These are phyloP conservation scores for Vitis labrusca DNA, from an alignment of 164 flowering plant species.

Conservation along the genomic window DNA sequence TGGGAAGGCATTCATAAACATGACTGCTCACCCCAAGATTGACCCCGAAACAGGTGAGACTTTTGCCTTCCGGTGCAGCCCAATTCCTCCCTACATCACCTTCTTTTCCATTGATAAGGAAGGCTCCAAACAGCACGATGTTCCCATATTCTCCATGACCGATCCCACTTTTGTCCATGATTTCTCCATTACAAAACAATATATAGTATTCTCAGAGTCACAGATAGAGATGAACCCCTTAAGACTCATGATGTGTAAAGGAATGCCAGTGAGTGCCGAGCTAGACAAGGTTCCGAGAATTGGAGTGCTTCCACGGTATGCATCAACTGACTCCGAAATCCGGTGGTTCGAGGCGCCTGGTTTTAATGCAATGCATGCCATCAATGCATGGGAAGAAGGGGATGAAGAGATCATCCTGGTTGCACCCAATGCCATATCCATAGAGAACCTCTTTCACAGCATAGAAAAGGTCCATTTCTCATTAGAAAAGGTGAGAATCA, in stretches of 20 bases:
- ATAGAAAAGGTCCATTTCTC: background rate
- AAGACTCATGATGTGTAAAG: background rate
- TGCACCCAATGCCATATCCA: background rate
- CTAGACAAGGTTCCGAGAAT: background rate
- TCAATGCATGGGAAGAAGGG: constrained; percentile 13
- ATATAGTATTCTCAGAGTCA: background rate
- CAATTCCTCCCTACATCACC: constrained; percentile 5
- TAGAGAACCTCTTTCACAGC: background rate
- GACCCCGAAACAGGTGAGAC: constrained; percentile 16
- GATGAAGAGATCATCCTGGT: background rate
- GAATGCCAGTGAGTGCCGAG: background rate
- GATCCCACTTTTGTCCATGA: constrained; percentile 6
- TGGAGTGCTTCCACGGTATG: constrained; percentile 8
- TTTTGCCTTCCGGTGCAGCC: constrained; percentile 18
- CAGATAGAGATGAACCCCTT: background rate
- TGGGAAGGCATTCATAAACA: background rate
- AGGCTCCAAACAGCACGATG: constrained; percentile 11
- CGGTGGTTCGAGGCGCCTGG: constrained; percentile 9
- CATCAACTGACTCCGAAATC: constrained; percentile 2
- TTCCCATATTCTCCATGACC: constrained; percentile 10
- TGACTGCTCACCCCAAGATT: constrained; percentile 26
- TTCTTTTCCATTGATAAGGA: constrained; percentile 10
- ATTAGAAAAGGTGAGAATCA: constrained; percentile 6
- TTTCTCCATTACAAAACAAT: constrained; percentile 10
- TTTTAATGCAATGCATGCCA: constrained; percentile 4